A percentile compares a stretch with the other conserved stretches of the same genome.
These are phyloP conservation scores for Nitzschia inconspicua DNA, from an alignment of 108 stramenopile genomes.

Conservation along the genomic window DNA sequence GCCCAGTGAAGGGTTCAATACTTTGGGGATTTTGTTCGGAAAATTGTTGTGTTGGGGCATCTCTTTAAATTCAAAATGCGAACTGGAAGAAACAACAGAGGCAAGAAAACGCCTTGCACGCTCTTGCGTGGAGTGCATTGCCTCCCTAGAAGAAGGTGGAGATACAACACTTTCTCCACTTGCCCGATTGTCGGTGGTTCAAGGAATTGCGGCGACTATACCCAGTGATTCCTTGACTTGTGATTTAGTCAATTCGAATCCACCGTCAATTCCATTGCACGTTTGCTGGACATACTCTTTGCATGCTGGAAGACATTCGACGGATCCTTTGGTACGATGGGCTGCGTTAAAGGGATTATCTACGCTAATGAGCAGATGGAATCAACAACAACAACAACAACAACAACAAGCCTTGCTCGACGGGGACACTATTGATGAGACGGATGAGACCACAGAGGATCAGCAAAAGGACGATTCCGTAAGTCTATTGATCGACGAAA, in stretches of 20 bases:
- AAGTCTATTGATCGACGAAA: constrained; percentile 22
- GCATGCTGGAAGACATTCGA: constrained; percentile 5
- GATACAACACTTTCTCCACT: constrained; percentile 14
- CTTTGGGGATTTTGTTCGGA: constrained; percentile 34
- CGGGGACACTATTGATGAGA: too few relatives aligned
- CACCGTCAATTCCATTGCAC: constrained; percentile 10
- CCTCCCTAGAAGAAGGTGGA: background rate
- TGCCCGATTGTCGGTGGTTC: constrained; percentile 15
- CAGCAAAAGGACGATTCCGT: background rate
- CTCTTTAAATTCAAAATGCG: background rate
- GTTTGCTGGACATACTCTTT: constrained; percentile 19
- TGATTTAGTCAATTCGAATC: background rate
- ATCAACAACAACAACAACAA: background rate
- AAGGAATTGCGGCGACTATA: constrained; percentile 27
- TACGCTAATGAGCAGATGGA: constrained; percentile 40
- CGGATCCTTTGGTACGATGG: constrained; percentile 49
- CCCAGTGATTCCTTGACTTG: background rate
- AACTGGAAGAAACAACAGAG: background rate
- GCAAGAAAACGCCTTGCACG: background rate
- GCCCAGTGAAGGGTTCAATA: constrained; percentile 29
- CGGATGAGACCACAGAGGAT: background rate
- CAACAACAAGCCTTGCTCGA: background rate
- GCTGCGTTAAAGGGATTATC: constrained; percentile 48
- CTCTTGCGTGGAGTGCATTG: background rate
- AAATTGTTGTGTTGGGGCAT: constrained; percentile 16